These are phyloP conservation scores for Purpureocillium lavendulum DNA, from an alignment of 2,329 filamentous ascomycete genomes.

Conservation along the genomic window DNA sequence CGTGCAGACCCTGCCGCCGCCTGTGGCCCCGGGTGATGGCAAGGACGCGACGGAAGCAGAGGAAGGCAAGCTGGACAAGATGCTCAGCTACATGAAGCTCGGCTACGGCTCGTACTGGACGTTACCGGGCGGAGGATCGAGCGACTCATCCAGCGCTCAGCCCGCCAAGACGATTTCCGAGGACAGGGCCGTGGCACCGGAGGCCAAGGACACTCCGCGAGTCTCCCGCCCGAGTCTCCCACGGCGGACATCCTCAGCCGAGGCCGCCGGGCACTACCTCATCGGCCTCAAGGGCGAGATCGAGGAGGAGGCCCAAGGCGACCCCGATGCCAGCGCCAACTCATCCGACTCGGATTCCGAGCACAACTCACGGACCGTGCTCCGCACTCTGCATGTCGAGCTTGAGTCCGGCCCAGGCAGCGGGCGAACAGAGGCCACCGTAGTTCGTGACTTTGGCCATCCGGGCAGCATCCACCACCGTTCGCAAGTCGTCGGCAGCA, in stretches of 20 bases:
- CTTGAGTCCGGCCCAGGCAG: slow-evolving; percentile 34
- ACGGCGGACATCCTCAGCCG: slow-evolving; percentile 15
- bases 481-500: slow-evolving; percentile 24
- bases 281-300: slow-evolving; percentile 62
- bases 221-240: slow-evolving; percentile 5
- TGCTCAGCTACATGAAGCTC: slow-evolving; percentile 57
- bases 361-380: slow-evolving; percentile 45
- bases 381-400: slow-evolving; percentile 62
- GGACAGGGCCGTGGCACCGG: neutral
- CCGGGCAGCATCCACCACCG: slow-evolving; percentile 21
- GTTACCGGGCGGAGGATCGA: slow-evolving; percentile 21
- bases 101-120: slow-evolving; percentile 62
- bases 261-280: slow-evolving; percentile 44
- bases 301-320: slow-evolving; percentile 31
- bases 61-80: slow-evolving; percentile 39
- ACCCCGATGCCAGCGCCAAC: slow-evolving; percentile 19
- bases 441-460: slow-evolving; percentile 35
- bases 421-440: slow-evolving; percentile 33
- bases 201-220: neutral
- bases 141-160: slow-evolving; percentile 8
- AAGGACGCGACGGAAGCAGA: slow-evolving; percentile 11
- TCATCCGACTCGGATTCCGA: slow-evolving; percentile 23
- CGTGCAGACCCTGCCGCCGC: too few relatives aligned
- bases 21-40: neutral
- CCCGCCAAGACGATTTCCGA: slow-evolving; percentile 5